Evolutionary conservation across 2,329 filamentous ascomycete genomes (phyloP).

Genomic region (Phaeosphaeria sp.): DNA sequence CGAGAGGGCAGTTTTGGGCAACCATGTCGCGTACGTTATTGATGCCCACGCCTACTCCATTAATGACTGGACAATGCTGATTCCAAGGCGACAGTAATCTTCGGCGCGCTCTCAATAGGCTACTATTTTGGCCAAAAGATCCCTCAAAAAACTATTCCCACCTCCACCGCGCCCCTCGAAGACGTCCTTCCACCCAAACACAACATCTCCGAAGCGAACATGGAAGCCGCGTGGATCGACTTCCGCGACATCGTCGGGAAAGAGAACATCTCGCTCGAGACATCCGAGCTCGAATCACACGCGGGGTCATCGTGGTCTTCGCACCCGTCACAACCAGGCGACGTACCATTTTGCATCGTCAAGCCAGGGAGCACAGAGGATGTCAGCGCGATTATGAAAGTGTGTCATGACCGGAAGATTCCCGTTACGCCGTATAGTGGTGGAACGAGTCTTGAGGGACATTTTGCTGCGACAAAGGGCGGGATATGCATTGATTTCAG

Average conservation of each 20-base stretch:
- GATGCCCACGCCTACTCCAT: background rate
- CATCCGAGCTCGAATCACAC: conserved; percentile 62
- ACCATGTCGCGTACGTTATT: conserved; percentile 28
- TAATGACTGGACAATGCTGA: background rate
- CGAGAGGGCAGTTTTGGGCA: conserved; percentile 47
- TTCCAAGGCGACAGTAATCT: background rate
- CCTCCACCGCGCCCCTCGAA: conserved; percentile 65
- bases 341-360: conserved; percentile 68
- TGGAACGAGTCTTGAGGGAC: conserved; percentile 87
- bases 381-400: conserved; percentile 84
- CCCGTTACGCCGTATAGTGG: conserved; percentile 88
- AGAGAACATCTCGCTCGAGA: conserved; percentile 67
- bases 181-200: conserved; percentile 58
- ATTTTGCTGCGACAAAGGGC: conserved; percentile 81
- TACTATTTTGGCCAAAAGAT: conserved; percentile 63
- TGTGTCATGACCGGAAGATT: conserved; percentile 81
- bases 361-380: conserved; percentile 81
- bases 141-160: conserved; percentile 54
- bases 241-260: conserved; percentile 67
- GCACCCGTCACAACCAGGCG: conserved; percentile 50
- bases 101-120: conserved; percentile 45
- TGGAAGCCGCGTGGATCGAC: conserved; percentile 70
- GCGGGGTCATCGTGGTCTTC: conserved; percentile 70
- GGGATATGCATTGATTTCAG: conserved; percentile 88
- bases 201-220: conserved; percentile 62